Percentiles rank a stretch among this genome's conserved stretches.
phyloP scores from a whole-genome alignment of 2,329 filamentous ascomycete genomes.

The Alternaria sp. region DNA sequence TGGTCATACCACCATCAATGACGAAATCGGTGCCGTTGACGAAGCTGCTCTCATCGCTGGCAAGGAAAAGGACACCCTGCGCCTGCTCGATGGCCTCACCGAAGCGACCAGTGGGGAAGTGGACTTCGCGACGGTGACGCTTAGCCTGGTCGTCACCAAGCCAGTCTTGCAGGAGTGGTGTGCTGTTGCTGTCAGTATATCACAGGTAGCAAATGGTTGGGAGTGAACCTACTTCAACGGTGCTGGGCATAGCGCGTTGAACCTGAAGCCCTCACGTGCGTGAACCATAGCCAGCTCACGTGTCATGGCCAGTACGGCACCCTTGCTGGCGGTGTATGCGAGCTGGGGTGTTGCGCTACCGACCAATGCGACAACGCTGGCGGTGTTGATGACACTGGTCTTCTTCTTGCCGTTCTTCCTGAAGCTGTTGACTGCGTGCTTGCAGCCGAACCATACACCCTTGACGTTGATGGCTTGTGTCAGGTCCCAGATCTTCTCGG shows the following conservation, averaged over 20 bases:
- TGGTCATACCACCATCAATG: slow-evolving; percentile 94
- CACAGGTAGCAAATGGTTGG: background rate
- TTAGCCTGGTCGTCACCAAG: slow-evolving; percentile 85
- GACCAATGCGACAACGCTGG: slow-evolving; percentile 85
- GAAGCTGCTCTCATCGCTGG: slow-evolving; percentile 86
- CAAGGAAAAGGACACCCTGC: slow-evolving; percentile 84
- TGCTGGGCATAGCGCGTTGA: slow-evolving; percentile 89
- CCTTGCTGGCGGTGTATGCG: slow-evolving; percentile 93
- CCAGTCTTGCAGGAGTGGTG: slow-evolving; percentile 90
- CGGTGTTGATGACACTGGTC: slow-evolving; percentile 90
- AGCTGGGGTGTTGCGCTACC: slow-evolving; percentile 87
- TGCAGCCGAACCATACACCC: slow-evolving; percentile 96
- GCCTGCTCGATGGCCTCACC: slow-evolving; percentile 95
- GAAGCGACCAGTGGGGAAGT: slow-evolving; percentile 87
- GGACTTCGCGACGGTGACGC: slow-evolving; percentile 80
- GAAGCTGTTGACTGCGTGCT: slow-evolving; percentile 84
- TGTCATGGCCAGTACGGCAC: slow-evolving; percentile 87
- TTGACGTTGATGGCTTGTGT: slow-evolving; percentile 96
- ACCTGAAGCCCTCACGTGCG: slow-evolving; percentile 85
- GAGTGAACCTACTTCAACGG: slow-evolving; percentile 71
- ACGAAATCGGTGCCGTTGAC: slow-evolving; percentile 92
- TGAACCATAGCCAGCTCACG: slow-evolving; percentile 91
- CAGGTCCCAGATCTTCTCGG: slow-evolving; percentile 91
- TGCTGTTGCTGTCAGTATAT: slow-evolving; percentile 56
- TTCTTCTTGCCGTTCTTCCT: slow-evolving; percentile 79